These are phyloP conservation scores for Verruconis gallopava DNA, from an alignment of 2,329 filamentous ascomycete species.

Conservation along the genomic window DNA sequence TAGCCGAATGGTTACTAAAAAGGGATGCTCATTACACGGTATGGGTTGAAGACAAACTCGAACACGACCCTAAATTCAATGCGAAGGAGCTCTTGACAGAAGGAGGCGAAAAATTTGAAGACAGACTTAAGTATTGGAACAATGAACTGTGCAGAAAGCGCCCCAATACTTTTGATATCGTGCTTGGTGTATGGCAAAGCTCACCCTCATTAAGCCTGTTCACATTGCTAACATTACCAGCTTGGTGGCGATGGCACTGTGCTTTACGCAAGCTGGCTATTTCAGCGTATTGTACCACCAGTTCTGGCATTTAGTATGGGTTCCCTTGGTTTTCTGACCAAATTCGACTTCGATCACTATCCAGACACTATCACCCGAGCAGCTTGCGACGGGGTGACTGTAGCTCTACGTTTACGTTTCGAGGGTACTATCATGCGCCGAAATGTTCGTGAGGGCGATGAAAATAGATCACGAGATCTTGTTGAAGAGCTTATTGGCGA, in stretches of 20 bases:
- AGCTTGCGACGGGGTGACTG: conserved; percentile 73
- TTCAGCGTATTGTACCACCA: conserved; percentile 87
- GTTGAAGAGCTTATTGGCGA: conserved; percentile 85
- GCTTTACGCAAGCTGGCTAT: conserved; percentile 90
- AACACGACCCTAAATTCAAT: conserved; percentile 61
- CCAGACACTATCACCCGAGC: conserved; percentile 54
- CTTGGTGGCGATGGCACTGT: conserved; percentile 95
- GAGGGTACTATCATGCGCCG: conserved; percentile 90
- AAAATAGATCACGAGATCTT: conserved; percentile 44
- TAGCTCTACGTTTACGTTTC: conserved; percentile 77
- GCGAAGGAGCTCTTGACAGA: conserved; percentile 50
- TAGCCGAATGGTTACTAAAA: conserved; percentile 69
- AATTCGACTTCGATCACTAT: conserved; percentile 80
- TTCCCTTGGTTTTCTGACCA: conserved; percentile 87
- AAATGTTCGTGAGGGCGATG: conserved; percentile 31
- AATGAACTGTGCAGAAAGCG: conserved; percentile 61
- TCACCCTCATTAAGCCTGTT: conserved; percentile 22
- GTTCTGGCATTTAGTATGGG: conserved; percentile 85
- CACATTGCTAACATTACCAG: not conserved
- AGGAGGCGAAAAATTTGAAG: conserved; percentile 41
- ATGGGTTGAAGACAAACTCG: conserved; percentile 64
- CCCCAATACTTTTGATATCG: conserved; percentile 86
- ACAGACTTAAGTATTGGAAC: conserved; percentile 70
- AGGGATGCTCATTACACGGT: conserved; percentile 61
- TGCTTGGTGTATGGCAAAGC: conserved; percentile 54